Evolutionary conservation across 176 grass and related monocot species (phyloP).

Genomic region (Triticum turgidum): DNA sequence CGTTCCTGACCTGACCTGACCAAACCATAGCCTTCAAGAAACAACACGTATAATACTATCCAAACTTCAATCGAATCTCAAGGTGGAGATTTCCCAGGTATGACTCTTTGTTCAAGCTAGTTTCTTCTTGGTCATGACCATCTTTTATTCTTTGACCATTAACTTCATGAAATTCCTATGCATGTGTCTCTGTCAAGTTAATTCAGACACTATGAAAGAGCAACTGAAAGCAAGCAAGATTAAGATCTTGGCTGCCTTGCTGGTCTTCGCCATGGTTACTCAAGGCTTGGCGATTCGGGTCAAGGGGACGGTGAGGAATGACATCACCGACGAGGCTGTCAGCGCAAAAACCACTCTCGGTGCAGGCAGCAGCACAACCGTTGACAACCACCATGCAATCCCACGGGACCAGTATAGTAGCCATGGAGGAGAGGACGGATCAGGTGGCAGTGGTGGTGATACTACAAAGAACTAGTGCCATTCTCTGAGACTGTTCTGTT

Average conservation of each 20-base stretch:
- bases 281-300: neutral
- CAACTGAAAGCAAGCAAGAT: neutral
- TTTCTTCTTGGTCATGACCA: neutral
- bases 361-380: neutral
- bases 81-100: slow-evolving; percentile 24
- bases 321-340: neutral
- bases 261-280: neutral
- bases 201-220: neutral
- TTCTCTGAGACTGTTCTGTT: neutral
- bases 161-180: neutral
- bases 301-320: neutral
- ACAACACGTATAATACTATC: slow-evolving; percentile 20
- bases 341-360: neutral
- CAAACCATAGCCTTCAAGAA: slow-evolving; percentile 16
- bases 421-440: slow-evolving; percentile 32
- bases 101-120: neutral
- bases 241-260: slow-evolving; percentile 3
- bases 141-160: neutral
- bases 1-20: slow-evolving; percentile 14
- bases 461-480: slow-evolving; percentile 39
- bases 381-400: slow-evolving; percentile 57
- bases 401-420: slow-evolving; percentile 46
- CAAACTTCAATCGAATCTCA: neutral
- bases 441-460: slow-evolving; percentile 13
- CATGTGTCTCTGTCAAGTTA: neutral